phyloP scores from a whole-genome alignment of 495 filamentous ascomycete species.

The Hypomontagnella submonticulosa region DNA sequence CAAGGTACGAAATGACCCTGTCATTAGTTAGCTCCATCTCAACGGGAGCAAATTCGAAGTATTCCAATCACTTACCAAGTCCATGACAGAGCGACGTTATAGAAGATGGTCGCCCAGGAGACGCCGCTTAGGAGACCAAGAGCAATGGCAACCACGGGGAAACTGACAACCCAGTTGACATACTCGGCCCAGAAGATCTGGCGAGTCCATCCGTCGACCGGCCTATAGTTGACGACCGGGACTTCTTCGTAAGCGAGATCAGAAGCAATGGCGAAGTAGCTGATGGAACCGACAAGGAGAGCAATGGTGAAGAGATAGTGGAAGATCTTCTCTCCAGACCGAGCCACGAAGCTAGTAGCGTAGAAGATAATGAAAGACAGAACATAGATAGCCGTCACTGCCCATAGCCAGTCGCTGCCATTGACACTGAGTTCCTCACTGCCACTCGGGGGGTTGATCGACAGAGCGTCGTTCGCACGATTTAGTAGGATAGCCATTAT shows the following conservation, averaged over 20 bases:
- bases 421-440: slow-evolving; percentile 52
- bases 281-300: slow-evolving; percentile 57
- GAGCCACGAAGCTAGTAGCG: slow-evolving; percentile 53
- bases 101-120: slow-evolving; percentile 60
- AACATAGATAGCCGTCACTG: slow-evolving; percentile 57
- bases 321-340: slow-evolving; percentile 61
- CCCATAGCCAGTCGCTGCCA: slow-evolving; percentile 61
- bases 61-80: slow-evolving; percentile 49
- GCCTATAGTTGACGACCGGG: slow-evolving; percentile 48
- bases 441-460: slow-evolving; percentile 56
- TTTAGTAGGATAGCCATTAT: slow-evolving; percentile 46
- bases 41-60: neutral
- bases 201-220: slow-evolving; percentile 43
- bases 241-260: slow-evolving; percentile 55
- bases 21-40: slow-evolving; percentile 17
- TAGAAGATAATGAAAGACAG: slow-evolving; percentile 53
- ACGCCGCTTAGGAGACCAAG: slow-evolving; percentile 58
- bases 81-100: slow-evolving; percentile 57
- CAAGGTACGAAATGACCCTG: slow-evolving; percentile 56
- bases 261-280: slow-evolving; percentile 59
- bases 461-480: slow-evolving; percentile 57
- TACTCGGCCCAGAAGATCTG: slow-evolving; percentile 65
- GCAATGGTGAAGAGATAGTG: slow-evolving; percentile 64
- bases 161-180: slow-evolving; percentile 61
- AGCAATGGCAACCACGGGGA: slow-evolving; percentile 54